Evolutionary conservation across 2,329 filamentous ascomycete species (phyloP).

Genomic region (Paracamarosporium sp.): DNA sequence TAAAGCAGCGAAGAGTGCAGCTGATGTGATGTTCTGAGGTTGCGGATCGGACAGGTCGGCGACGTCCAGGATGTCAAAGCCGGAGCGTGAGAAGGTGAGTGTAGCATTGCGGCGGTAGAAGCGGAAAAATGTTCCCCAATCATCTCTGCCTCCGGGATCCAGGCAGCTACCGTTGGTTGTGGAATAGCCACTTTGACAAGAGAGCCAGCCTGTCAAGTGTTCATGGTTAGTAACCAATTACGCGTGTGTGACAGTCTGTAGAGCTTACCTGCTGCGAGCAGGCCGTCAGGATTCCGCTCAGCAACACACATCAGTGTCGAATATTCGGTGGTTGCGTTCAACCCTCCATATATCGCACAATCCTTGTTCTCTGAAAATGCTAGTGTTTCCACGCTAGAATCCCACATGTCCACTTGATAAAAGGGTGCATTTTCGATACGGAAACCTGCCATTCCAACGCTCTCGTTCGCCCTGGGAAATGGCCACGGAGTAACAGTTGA

Average conservation of each 20-base stretch:
- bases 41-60: slow-evolving; percentile 3
- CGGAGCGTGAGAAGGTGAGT: slow-evolving; percentile 18
- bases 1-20: slow-evolving; percentile 15
- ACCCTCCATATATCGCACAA: slow-evolving; percentile 20
- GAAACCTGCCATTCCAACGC: slow-evolving; percentile 10
- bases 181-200: slow-evolving; percentile 14
- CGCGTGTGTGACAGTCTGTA: no score
- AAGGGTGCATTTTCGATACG: slow-evolving; percentile 19
- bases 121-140: slow-evolving; percentile 17
- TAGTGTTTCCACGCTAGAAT: neutral
- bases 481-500: slow-evolving; percentile 20
- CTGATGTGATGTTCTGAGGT: slow-evolving; percentile 11
- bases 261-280: slow-evolving; percentile 17
- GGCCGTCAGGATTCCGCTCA: slow-evolving; percentile 5
- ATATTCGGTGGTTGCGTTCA: slow-evolving; percentile 10
- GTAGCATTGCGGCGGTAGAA: slow-evolving; percentile 23
- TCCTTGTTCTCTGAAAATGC: slow-evolving; percentile 8
- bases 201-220: slow-evolving; percentile 15
- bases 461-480: slow-evolving; percentile 10
- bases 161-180: slow-evolving; percentile 15
- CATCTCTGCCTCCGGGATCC: slow-evolving; percentile 1
- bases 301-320: slow-evolving; percentile 17
- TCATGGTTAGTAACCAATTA: neutral
- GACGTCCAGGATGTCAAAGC: slow-evolving; percentile 12
- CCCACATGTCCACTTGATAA: slow-evolving; percentile 25